These are phyloP conservation scores for Ophiostoma sp. DNA, from an alignment of 2,329 filamentous ascomycete species.

Conservation along the genomic window DNA sequence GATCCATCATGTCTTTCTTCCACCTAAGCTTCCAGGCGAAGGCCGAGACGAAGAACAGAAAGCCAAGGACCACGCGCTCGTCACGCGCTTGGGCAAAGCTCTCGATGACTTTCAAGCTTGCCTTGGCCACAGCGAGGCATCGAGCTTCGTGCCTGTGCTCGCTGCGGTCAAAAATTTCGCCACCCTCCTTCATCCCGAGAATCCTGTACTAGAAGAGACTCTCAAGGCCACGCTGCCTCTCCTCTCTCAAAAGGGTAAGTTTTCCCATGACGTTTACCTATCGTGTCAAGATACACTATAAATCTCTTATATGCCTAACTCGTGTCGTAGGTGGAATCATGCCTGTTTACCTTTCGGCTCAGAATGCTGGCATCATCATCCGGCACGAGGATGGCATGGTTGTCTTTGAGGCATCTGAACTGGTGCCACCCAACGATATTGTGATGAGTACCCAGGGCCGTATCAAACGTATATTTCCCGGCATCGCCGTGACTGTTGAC, in stretches of 20 bases:
- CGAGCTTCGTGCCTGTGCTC: neutral
- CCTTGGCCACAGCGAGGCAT: neutral
- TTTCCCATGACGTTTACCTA: neutral
- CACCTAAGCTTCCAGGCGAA: slow-evolving; percentile 8
- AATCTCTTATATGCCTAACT: too few species aligned
- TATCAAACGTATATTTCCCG: slow-evolving; percentile 32
- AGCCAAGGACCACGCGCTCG: neutral
- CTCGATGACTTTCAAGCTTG: neutral
- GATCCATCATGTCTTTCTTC: slow-evolving; percentile 16
- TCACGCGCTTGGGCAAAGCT: neutral
- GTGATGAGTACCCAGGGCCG: slow-evolving; percentile 32
- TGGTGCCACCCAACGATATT: slow-evolving; percentile 30
- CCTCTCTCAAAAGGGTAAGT: neutral
- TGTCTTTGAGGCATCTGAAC: slow-evolving; percentile 35
- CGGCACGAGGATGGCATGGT: slow-evolving; percentile 23
- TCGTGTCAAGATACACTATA: too few species aligned
- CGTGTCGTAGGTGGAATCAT: slow-evolving; percentile 24
- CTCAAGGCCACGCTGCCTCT: neutral
- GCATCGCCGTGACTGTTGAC: slow-evolving; percentile 26
- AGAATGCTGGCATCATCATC: slow-evolving; percentile 37
- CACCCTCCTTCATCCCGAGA: neutral
- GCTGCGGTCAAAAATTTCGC: neutral
- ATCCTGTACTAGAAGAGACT: neutral
- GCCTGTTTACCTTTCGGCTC: slow-evolving; percentile 30
- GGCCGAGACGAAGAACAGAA: neutral